Base-by-base conservation (phyloP, 148 eudicot genomes). In the Silene uniflora region DNA sequence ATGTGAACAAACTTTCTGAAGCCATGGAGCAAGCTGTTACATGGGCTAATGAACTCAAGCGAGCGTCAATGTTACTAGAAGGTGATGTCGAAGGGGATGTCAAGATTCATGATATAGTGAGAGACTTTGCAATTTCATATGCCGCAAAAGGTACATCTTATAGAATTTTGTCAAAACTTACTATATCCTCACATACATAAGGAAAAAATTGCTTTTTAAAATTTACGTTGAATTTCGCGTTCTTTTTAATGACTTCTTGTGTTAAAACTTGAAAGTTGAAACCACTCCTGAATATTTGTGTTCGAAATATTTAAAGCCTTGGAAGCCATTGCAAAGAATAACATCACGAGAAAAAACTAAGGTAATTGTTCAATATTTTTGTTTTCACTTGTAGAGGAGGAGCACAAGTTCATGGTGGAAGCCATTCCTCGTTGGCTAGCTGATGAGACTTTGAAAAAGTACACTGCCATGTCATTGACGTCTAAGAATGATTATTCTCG, bases 391-490 rank as follows among this genome's bases (percentile, higher is more conserved):
- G 69, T 39, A 74, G 71, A 14, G 12, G 29, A 62, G 0, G 64
- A 25, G 3, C 22, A 67, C 4, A 19, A 32, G 8, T 22, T 55
- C 9, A 10, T 67, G 56, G 72, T 76, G 16, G 72, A 55, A 29
- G 39, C 16, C 13, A 56, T 76, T 32, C 73, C 73, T 67, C 49
- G 73, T 55, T 76, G 71, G 78, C 7, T n/a, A 0, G 4, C 17
- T 0, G 19, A 55, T 19, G 71, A 76, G 39, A 56, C 11, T 12
- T 54, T 35, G 18, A 7, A 29, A 22, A 12, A 19, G 7, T 67
- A 19, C 66, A 56, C 49, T 29, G 78, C 35, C 35, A 67, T 76
- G 7, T 76, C 73, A 17, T 6, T 75, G 78, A 49, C 6, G 72
- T 52, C 63, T n/a, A 29, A 52, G 17, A 0, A 0, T 19, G 54